Percentiles rank a stretch among this genome's conserved stretches.
phyloP scores from a whole-genome alignment of 108 stramenopile genomes.

The Pseudonitzschia multiseries region DNA sequence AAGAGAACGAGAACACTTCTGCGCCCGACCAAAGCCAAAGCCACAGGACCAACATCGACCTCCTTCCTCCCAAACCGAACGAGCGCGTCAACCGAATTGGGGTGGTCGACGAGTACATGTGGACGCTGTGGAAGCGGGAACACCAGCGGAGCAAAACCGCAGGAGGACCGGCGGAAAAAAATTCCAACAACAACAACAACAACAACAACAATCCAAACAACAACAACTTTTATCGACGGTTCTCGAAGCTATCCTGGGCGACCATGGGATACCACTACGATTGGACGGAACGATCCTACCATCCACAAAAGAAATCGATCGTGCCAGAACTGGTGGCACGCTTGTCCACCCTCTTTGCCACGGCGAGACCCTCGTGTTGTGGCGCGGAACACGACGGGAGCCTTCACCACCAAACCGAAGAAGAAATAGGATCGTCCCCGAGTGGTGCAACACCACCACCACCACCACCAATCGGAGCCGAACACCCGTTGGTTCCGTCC shows the following conservation, averaged over 20 bases:
- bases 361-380: neutral
- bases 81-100: conserved; percentile 22
- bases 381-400: neutral
- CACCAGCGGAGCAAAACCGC: neutral
- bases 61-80: conserved; percentile 35
- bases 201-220: neutral
- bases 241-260: conserved; percentile 64
- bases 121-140: conserved; percentile 44
- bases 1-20: neutral
- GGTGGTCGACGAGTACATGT: conserved; percentile 25
- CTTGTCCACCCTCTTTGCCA: conserved; percentile 39
- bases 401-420: neutral
- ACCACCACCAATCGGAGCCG: neutral
- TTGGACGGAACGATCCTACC: conserved; percentile 56
- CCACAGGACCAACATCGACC: conserved; percentile 62
- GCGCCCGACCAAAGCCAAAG: too few species aligned
- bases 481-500: neutral
- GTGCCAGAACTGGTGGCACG: conserved; percentile 43
- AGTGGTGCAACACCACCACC: too few species aligned
- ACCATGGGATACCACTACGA: conserved; percentile 74
- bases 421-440: too few species aligned
- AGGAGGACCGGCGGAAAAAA: neutral
- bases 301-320: conserved; percentile 35
- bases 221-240: conserved; percentile 21
- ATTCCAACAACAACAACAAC: neutral